Evolutionary conservation across 352 stramenopile genomes (phyloP), one percentile per base, ranked within the genome.

Genomic region (Lagenidium giganteum): DNA sequence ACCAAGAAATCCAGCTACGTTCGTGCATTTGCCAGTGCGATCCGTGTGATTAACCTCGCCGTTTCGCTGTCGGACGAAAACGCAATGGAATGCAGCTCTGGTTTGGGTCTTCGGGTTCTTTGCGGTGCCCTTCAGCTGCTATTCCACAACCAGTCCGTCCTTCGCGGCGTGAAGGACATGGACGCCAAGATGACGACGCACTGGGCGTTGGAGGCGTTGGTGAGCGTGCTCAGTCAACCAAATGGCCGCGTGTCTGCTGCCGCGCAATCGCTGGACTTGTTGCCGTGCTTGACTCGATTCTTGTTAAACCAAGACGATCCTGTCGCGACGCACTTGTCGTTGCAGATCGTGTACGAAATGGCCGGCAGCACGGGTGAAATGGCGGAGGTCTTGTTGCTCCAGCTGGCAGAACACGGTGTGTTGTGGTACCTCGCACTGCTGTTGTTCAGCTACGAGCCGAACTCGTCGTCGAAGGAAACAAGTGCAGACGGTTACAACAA

Each of bases 311-410:
- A 83, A 48, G 50, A 79, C 16, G 81, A 91, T 34, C 66, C 60
- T 2, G 42, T 89, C 18, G 75, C 80, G 3, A 92, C 77, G 3
- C 70, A 86, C 25, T 57, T 91, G 38, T 86, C 82, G 13, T 67
- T 93, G 4, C 76, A 90, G 55, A 83, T 92, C 25, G 67, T 93
- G 23, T 78, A 80, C 36, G 74, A 87, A 46, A 93, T 93, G 82
- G 76, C 79, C 7, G 64, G 69, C 23, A 89, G 77, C 47, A 74
- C 67, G 3, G 77, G 76, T 7, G 74, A 89, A 56, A 89, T 92
- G 72, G 80, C 82, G 6, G 78, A 93, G 57, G 70, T 92, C 18
- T 44, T 93, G 6, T 46, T 92, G 26, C 55, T 92, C 18, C 77
- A 89, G 49, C 57, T 93, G 17, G 82, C 82, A 2, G 75, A 93